Base-by-base conservation (phyloP, 257 asterid species). In the Solanum paucissectum region DNA sequence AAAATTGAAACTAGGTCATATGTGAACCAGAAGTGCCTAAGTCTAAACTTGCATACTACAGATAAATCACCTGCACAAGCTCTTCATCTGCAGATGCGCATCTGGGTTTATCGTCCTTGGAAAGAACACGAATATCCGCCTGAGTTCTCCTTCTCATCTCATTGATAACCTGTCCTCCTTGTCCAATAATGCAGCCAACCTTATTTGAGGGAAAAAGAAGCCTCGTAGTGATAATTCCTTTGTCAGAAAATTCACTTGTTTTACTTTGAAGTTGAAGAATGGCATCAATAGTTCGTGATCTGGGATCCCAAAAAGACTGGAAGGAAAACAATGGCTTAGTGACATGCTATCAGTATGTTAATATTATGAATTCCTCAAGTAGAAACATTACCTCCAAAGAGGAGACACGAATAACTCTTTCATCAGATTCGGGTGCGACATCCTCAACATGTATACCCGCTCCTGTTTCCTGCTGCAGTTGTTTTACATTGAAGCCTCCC, bases 121-220 rank as follows among this genome's bases (percentile, higher is more conserved):
- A 93, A 90, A 91, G 89, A 87, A 96, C 95, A 87, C 94, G 98
- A 86, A 96, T 96, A 77, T 94, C 98, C 11, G 98, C 98, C 36
- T 91, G 92, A 11, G 98, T 96, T 90, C 98, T 93, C 93, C 96
- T 94, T 86, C 98, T 93, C 98, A 95, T 93, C 90, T 94, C 98
- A 91, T 91, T 96, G 88, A 95, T 94, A 76, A 96, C 91, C 76
- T 91, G 94, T 66, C 98, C 98, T 83, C 96, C 96, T 93, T 96
- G 94, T 86, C 98, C 98, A 90, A 95, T 92, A 93, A 96, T 88
- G 93, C 99, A 95, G 69, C 98, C 99, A 87, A 96, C 98, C 92
- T 93, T 96, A 91, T 90, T 93, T 38, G 99, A 94, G 25, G 95
- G 95, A 66, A 95, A 96, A 76, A 96, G 95, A 89, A 96, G 98